Percentiles rank a stretch among this genome's conserved stretches.
Evolutionary conservation across 2,329 filamentous ascomycete species (phyloP).

Genomic region (Ceratocystis alfenasii): DNA sequence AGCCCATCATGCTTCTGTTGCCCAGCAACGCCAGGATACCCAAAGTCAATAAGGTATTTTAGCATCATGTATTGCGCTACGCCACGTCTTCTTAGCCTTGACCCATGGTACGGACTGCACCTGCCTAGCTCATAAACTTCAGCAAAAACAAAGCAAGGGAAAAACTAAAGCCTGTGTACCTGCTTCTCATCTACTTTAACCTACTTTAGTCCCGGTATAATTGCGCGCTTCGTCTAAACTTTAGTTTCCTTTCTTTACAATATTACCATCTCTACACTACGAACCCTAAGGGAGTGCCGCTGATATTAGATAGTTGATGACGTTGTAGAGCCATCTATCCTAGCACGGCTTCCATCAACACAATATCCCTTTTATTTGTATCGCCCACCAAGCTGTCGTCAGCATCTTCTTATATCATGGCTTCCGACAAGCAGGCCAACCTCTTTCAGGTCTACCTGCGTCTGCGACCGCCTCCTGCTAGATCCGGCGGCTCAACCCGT

Average conservation of each 20-base stretch:
- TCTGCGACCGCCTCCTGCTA: slow-evolving; percentile 49
- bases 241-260: background rate
- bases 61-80: background rate
- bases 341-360: background rate
- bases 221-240: background rate
- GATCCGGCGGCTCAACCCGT: slow-evolving; percentile 40
- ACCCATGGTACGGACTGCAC: background rate
- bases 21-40: slow-evolving; percentile 1
- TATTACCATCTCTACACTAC: background rate
- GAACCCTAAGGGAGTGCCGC: background rate
- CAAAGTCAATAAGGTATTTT: background rate
- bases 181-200: background rate
- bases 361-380: background rate
- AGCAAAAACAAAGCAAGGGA: slow-evolving; percentile 9
- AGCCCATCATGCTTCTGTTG: background rate
- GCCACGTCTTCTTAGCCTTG: background rate
- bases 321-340: background rate
- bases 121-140: background rate
- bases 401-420: background rate
- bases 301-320: background rate
- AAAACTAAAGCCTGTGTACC: background rate
- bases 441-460: slow-evolving; percentile 90
- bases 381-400: background rate
- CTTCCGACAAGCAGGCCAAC: slow-evolving; percentile 29
- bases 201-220: background rate